Base-by-base conservation (phyloP, 306 rosid genomes). In the Styphnolobium japonicum region DNA sequence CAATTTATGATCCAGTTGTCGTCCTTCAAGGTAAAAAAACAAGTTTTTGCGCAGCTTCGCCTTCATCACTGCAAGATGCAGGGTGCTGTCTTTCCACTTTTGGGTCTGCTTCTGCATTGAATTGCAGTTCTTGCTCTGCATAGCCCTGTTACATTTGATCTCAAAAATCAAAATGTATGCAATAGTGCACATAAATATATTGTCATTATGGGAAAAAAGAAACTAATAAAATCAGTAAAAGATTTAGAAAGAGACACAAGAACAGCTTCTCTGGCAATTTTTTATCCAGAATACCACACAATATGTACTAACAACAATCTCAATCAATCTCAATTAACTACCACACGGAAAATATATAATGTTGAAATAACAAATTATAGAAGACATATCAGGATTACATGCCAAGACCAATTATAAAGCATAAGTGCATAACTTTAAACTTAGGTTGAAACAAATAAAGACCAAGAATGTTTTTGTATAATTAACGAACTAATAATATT, bases 1-100 rank as follows among this genome's bases (percentile, higher is more conserved):
- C 87, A 86, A 73, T 33, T 83, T 78, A 79, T 70, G 84, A 64
- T 90, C 91, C 62, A 96, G 84, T 66, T 75, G 82, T 77, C 90
- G 88, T 80, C 88, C 97, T 42, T 90, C 99, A 22, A 93, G 91
- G 81, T 71, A 88, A 88, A 88, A 93, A 89, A 67, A 79, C 77
- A 84, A 96, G 89, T 73, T 89, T 93, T 1, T 82, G 87, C 73
- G 82, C 76, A 81, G 85, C 83, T 75, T n/a, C n/a, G n/a, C n/a
- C 83, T 75, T 84, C 83, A 56, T 77, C 64, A 65, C 92, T 84
- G 71, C 83, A 79, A 81, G 90, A 81, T 77, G 82, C 67, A 61
- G 60, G 73, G 84, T 69, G 67, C 76, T 87, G 85, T 62, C 53
- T 80, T 69, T 76, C 86, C 80, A 74, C 78, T 34, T 81, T 82